phyloP scores from a whole-genome alignment of 257 asterid genomes.

The Salvia rosmarinus region DNA sequence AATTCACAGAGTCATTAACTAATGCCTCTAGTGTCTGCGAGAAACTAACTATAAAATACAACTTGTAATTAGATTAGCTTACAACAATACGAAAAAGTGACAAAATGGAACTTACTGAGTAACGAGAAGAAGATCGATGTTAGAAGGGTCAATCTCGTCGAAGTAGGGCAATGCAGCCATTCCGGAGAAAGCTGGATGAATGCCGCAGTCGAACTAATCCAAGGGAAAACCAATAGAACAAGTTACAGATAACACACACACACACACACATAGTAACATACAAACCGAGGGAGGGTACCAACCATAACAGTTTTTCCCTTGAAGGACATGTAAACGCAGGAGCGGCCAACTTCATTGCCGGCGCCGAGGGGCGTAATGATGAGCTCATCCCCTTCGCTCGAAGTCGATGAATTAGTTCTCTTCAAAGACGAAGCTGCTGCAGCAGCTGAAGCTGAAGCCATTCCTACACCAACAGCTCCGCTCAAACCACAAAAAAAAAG shows the following conservation, averaged over 20 bases:
- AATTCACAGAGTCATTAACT: neutral
- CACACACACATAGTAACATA: neutral
- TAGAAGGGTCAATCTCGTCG: conserved; percentile 91
- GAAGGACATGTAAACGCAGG: conserved; percentile 86
- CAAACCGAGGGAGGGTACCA: conserved; percentile 6
- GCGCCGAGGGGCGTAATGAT: conserved; percentile 92
- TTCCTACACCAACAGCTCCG: conserved; percentile 26
- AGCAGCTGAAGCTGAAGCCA: conserved; percentile 60
- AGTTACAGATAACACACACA: neutral
- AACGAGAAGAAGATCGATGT: conserved; percentile 83
- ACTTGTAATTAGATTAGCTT: neutral
- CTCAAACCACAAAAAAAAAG: neutral
- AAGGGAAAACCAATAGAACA: neutral
- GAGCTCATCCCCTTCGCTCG: conserved; percentile 85
- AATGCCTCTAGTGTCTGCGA: conserved; percentile 1
- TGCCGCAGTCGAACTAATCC: conserved; percentile 88
- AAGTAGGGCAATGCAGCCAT: conserved; percentile 98
- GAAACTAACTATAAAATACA: neutral
- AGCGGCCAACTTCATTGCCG: conserved; percentile 96
- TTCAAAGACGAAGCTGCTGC: conserved; percentile 52
- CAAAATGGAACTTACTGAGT: conserved; percentile 67
- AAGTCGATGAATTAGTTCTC: conserved; percentile 52
- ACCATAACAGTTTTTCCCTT: conserved; percentile 92
- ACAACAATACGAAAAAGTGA: neutral
- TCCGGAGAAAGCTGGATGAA: conserved; percentile 95